Conservation (phyloP, 2,329 filamentous ascomycete genomes). For the Amphichorda felina region DNA sequence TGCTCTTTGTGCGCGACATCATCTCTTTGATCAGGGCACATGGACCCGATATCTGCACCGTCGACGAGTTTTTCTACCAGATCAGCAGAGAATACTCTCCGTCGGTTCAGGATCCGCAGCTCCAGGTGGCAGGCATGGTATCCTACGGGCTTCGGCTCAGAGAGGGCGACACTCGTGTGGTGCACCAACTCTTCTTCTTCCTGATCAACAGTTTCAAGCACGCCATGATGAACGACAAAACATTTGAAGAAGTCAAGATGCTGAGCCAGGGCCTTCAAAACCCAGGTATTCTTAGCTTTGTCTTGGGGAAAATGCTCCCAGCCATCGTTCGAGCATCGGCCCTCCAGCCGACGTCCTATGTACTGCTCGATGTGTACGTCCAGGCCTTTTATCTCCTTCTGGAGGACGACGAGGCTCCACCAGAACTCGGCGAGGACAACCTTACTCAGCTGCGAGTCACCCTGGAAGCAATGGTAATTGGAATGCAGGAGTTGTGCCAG, state of each 20-base stretch:
- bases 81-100: slow-evolving; percentile 45
- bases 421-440: slow-evolving; percentile 21
- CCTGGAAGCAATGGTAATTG: slow-evolving; percentile 14
- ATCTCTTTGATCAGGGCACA: slow-evolving; percentile 42
- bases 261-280: slow-evolving; percentile 37
- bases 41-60: slow-evolving; percentile 36
- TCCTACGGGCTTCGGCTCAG: slow-evolving; percentile 42
- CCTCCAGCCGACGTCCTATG: slow-evolving; percentile 24
- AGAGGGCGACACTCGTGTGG: slow-evolving; percentile 35
- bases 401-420: slow-evolving; percentile 18
- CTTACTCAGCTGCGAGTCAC: slow-evolving; percentile 19
- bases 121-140: slow-evolving; percentile 42
- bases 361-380: slow-evolving; percentile 37
- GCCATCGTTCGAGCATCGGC: slow-evolving; percentile 31
- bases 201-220: slow-evolving; percentile 46
- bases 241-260: slow-evolving; percentile 33
- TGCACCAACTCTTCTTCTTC: slow-evolving; percentile 41
- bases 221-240: slow-evolving; percentile 34
- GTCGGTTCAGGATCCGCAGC: slow-evolving; percentile 39
- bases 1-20: slow-evolving; percentile 38
- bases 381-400: slow-evolving; percentile 27
- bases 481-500: slow-evolving; percentile 8
- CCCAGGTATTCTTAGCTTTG: slow-evolving; percentile 29
- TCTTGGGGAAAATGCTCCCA: slow-evolving; percentile 40
- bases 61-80: slow-evolving; percentile 45